These are phyloP conservation scores for Entomortierella lignicola DNA, from an alignment of 192 early-diverging fungal genomes.

Conservation along the genomic window DNA sequence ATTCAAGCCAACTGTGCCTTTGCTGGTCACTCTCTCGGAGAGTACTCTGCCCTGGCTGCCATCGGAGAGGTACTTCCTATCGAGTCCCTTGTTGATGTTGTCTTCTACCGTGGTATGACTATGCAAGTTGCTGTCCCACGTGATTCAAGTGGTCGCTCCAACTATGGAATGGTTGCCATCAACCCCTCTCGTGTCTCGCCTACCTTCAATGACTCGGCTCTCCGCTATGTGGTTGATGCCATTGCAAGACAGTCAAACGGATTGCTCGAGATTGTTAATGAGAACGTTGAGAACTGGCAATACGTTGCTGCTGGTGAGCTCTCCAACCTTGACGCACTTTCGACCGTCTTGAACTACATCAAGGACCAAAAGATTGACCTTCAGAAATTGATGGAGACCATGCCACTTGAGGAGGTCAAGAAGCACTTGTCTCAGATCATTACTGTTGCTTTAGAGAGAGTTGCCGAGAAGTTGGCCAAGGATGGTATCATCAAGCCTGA, in stretches of 20 bases:
- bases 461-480: slow-evolving; percentile 70
- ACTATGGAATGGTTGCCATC: slow-evolving; percentile 95
- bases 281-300: slow-evolving; percentile 97
- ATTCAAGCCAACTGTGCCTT: slow-evolving; percentile 87
- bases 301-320: slow-evolving; percentile 94
- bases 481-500: slow-evolving; percentile 75
- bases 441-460: slow-evolving; percentile 73
- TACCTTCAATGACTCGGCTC: slow-evolving; percentile 87
- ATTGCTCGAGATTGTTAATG: slow-evolving; percentile 95
- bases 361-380: slow-evolving; percentile 90
- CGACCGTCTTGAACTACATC: slow-evolving; percentile 88
- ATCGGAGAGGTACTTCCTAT: slow-evolving; percentile 89
- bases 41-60: slow-evolving; percentile 91
- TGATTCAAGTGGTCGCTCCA: slow-evolving; percentile 80
- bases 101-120: slow-evolving; percentile 98
- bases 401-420: slow-evolving; percentile 87
- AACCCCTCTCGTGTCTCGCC: slow-evolving; percentile 90
- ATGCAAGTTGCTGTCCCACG: slow-evolving; percentile 95
- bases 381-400: slow-evolving; percentile 83
- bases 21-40: slow-evolving; percentile 96
- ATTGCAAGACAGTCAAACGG: slow-evolving; percentile 83
- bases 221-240: slow-evolving; percentile 83
- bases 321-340: slow-evolving; percentile 82
- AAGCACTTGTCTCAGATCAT: slow-evolving; percentile 84
- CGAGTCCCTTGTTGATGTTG: slow-evolving; percentile 89